Percentiles rank a stretch among this genome's conserved stretches.
phyloP scores from a whole-genome alignment of 1,284 basidiomycete species.

The Phenoliferia sp. region DNA sequence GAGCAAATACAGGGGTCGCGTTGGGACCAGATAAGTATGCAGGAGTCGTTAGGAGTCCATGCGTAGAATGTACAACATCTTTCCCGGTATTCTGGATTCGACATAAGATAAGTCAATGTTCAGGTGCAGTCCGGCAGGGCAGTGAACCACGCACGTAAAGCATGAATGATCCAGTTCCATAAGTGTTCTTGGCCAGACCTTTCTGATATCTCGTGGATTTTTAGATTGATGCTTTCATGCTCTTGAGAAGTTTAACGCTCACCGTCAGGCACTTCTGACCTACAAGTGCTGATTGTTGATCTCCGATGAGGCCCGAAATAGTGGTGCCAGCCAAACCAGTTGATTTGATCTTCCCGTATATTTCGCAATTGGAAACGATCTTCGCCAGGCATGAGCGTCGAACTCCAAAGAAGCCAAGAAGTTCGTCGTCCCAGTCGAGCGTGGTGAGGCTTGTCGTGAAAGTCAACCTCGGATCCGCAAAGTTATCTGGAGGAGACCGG shows the following conservation, averaged over 20 bases:
- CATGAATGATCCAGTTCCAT: slow-evolving; percentile 23
- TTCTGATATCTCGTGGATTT: slow-evolving; percentile 13
- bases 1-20: slow-evolving; percentile 77
- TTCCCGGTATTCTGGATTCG: slow-evolving; percentile 73
- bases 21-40: slow-evolving; percentile 83
- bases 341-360: slow-evolving; percentile 55
- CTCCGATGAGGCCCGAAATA: slow-evolving; percentile 87
- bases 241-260: neutral
- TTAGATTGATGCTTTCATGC: neutral
- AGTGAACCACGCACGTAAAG: neutral
- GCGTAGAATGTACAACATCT: slow-evolving; percentile 75
- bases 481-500: neutral
- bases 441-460: slow-evolving; percentile 58
- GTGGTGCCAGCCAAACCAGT: slow-evolving; percentile 64
- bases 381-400: neutral
- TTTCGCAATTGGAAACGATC: neutral
- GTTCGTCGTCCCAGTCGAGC: slow-evolving; percentile 69
- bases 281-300: slow-evolving; percentile 95
- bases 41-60: slow-evolving; percentile 85
- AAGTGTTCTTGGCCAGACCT: slow-evolving; percentile 44
- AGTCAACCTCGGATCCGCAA: neutral
- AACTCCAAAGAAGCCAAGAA: neutral
- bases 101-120: slow-evolving; percentile 42
- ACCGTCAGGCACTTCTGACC: slow-evolving; percentile 83
- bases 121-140: neutral